Evolutionary conservation across 164 flowering plant genomes (phyloP).

Genomic region (Macadamia integrifolia): DNA sequence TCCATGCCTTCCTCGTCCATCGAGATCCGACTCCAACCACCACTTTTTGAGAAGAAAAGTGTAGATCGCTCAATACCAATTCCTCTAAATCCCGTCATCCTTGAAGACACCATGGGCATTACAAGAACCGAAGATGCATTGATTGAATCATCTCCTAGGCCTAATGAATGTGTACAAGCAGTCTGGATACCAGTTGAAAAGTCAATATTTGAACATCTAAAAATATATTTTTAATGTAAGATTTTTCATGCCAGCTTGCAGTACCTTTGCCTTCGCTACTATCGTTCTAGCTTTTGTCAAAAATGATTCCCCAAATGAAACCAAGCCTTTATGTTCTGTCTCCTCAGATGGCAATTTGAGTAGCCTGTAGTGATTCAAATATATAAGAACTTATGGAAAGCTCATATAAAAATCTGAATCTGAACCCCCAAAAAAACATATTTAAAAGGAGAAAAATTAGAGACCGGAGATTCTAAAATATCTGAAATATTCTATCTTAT

Average conservation of each 20-base stretch:
- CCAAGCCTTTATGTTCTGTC: constrained; percentile 34
- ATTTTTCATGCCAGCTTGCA: constrained; percentile 2
- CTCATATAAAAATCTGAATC: background rate
- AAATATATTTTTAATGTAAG: background rate
- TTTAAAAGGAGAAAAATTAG: too few species aligned
- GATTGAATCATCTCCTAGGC: constrained; percentile 81
- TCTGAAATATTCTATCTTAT: too few species aligned
- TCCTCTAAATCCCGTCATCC: constrained; percentile 88
- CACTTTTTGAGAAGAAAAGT: constrained; percentile 38
- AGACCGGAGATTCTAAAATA: too few species aligned
- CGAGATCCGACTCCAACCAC: constrained; percentile 58
- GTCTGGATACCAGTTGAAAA: constrained; percentile 40
- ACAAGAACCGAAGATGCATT: constrained; percentile 86
- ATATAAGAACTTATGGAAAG: background rate
- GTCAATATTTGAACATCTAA: background rate
- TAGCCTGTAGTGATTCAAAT: constrained; percentile 27
- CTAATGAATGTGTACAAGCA: constrained; percentile 59
- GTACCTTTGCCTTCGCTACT: constrained; percentile 64
- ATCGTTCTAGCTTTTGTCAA: constrained; percentile 30
- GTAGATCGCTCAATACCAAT: constrained; percentile 43
- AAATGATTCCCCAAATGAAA: constrained; percentile 35
- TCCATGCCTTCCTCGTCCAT: constrained; percentile 42
- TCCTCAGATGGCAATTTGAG: constrained; percentile 35
- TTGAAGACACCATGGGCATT: constrained; percentile 97
- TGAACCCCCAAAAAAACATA: too few species aligned